Evolutionary conservation across 78 protist genomes (phyloP).

Genomic region (Dictyostelium firmibasis): DNA sequence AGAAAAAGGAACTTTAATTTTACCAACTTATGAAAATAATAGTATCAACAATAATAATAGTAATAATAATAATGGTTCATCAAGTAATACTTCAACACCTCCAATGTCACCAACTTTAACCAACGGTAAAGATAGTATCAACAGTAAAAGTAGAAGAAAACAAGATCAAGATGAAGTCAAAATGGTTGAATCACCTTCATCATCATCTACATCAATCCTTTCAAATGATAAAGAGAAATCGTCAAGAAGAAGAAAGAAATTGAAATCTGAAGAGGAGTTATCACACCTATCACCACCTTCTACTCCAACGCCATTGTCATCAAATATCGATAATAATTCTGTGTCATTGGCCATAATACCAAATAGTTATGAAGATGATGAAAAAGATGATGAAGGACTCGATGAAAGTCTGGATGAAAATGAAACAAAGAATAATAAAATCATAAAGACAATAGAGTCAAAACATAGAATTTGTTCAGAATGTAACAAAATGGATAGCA

Average conservation of each 20-base stretch:
- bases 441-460: neutral
- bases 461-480: slow-evolving; percentile 18
- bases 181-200: neutral
- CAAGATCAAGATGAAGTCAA: neutral
- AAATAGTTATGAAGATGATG: neutral
- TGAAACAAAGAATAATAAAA: neutral
- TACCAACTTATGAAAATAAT: neutral
- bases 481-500: neutral
- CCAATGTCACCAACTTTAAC: slow-evolving; percentile 11
- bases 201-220: neutral
- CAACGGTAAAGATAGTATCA: neutral
- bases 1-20: slow-evolving; percentile 19
- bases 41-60: neutral
- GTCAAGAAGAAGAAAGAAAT: neutral
- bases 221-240: neutral
- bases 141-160: neutral
- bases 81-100: slow-evolving; percentile 10
- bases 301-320: neutral
- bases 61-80: neutral
- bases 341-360: neutral
- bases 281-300: neutral
- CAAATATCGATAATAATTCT: neutral
- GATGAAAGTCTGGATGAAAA: neutral
- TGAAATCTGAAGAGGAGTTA: neutral
- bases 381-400: neutral